phyloP scores from a whole-genome alignment of 768 basidiomycete species.

The Chiua virens region DNA sequence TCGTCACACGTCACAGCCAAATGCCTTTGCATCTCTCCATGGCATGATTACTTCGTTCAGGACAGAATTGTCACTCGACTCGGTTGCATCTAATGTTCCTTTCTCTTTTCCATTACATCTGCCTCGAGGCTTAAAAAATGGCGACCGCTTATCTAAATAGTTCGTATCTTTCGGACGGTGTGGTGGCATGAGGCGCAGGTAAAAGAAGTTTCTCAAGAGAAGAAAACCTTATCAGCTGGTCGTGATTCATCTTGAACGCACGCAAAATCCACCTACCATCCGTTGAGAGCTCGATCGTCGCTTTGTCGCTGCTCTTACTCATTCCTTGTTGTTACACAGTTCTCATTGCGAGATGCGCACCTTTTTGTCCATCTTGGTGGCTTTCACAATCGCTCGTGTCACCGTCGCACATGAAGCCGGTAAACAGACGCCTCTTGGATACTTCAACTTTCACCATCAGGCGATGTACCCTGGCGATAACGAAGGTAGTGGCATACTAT shows the following conservation, averaged over 20 bases:
- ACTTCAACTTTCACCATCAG: slow-evolving; percentile 65
- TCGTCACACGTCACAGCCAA: too few relatives aligned
- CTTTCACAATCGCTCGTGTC: slow-evolving; percentile 24
- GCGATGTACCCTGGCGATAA: too few relatives aligned
- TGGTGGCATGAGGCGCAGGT: slow-evolving; percentile 22
- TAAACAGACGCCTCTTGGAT: slow-evolving; percentile 66
- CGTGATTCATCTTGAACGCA: neutral
- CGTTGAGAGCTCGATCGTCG: neutral
- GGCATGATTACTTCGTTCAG: too few relatives aligned
- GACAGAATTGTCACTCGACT: too few relatives aligned
- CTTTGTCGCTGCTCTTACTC: neutral
- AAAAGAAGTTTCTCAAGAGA: slow-evolving; percentile 25
- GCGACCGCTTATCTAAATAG: slow-evolving; percentile 9
- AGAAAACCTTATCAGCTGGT: slow-evolving; percentile 20
- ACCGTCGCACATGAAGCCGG: slow-evolving; percentile 38
- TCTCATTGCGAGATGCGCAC: slow-evolving; percentile 21
- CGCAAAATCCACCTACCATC: neutral
- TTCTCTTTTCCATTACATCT: too few relatives aligned
- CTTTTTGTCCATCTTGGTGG: slow-evolving; percentile 23
- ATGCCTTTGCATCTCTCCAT: too few relatives aligned
- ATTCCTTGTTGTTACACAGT: too few relatives aligned
- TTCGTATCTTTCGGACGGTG: slow-evolving; percentile 16
- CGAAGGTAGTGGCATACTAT: too few relatives aligned
- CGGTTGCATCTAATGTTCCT: too few relatives aligned
- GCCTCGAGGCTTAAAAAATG: slow-evolving; percentile 52